These are phyloP conservation scores for Plasmopara halstedii DNA, from an alignment of 352 stramenopile species.

Conservation along the genomic window DNA sequence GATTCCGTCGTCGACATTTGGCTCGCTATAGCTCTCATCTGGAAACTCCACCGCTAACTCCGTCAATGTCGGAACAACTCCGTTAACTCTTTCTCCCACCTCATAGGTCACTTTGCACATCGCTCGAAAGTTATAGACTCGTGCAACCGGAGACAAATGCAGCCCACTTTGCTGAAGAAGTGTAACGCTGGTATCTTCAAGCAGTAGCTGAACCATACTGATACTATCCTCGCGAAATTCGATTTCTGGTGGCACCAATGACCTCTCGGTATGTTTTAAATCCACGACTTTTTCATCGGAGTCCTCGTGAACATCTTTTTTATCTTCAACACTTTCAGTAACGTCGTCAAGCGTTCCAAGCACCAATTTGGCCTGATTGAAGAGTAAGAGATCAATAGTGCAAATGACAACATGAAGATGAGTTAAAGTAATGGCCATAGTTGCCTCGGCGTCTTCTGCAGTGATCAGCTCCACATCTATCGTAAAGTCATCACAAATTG, in stretches of 20 bases:
- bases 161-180: slow-evolving; percentile 67
- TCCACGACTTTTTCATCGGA: slow-evolving; percentile 3
- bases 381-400: slow-evolving; percentile 40
- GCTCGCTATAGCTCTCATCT: slow-evolving; percentile 36
- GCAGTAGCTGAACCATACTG: slow-evolving; percentile 38
- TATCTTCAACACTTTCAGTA: slow-evolving; percentile 1
- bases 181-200: slow-evolving; percentile 64
- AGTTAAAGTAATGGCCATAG: slow-evolving; percentile 47
- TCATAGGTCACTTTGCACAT: slow-evolving; percentile 59
- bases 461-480: slow-evolving; percentile 61
- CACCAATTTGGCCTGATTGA: slow-evolving; percentile 18
- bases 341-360: slow-evolving; percentile 14
- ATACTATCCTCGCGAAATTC: slow-evolving; percentile 15
- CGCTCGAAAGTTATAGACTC: slow-evolving; percentile 52
- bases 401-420: slow-evolving; percentile 67
- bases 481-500: slow-evolving; percentile 68
- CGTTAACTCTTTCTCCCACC: slow-evolving; percentile 16
- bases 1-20: slow-evolving; percentile 59
- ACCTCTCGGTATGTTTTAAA: neutral
- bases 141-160: slow-evolving; percentile 60
- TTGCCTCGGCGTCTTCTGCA: slow-evolving; percentile 37
- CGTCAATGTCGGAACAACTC: slow-evolving; percentile 9
- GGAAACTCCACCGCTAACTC: slow-evolving; percentile 53
- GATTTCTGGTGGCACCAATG: slow-evolving; percentile 4
- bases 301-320: neutral